Percentiles rank a stretch among this genome's conserved stretches.
Evolutionary conservation across 2,329 filamentous ascomycete species (phyloP).

Genomic region (Ophiostoma triangulosporum): DNA sequence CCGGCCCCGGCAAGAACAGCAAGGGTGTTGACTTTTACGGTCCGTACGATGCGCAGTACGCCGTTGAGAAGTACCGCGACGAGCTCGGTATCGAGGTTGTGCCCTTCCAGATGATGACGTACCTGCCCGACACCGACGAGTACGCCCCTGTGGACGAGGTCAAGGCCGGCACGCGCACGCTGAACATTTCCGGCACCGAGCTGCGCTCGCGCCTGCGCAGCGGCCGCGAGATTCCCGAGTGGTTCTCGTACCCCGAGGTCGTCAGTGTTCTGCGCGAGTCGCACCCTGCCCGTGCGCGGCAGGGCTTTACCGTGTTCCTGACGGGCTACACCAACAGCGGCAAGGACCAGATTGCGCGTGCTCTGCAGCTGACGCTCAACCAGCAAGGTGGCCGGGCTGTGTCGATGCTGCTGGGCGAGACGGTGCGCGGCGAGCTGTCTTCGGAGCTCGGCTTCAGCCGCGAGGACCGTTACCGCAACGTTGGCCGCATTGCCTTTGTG

Average conservation of each 20-base stretch:
- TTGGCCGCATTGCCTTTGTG: constrained; percentile 91
- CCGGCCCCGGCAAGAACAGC: constrained; percentile 96
- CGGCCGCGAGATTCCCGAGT: constrained; percentile 90
- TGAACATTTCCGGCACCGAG: constrained; percentile 80
- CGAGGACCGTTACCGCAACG: constrained; percentile 87
- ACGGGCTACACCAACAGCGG: constrained; percentile 94
- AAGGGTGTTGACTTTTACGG: constrained; percentile 95
- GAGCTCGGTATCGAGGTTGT: constrained; percentile 98
- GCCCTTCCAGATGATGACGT: constrained; percentile 99
- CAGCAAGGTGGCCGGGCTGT: constrained; percentile 94
- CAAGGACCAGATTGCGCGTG: constrained; percentile 92
- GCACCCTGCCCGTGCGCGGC: constrained; percentile 76
- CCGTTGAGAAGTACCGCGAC: constrained; percentile 88
- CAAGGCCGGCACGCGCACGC: constrained; percentile 65
- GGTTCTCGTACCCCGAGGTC: constrained; percentile 99
- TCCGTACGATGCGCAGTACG: constrained; percentile 91
- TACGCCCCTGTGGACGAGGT: constrained; percentile 92
- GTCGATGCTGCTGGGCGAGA: constrained; percentile 89
- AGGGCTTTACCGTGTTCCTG: constrained; percentile 97
- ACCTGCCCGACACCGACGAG: constrained; percentile 92
- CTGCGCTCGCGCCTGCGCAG: constrained; percentile 82
- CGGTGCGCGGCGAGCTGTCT: constrained; percentile 82
- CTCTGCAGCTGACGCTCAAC: constrained; percentile 92
- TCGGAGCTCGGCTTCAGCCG: constrained; percentile 90
- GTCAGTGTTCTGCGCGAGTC: constrained; percentile 93